Evolutionary conservation across 2,329 filamentous ascomycete genomes (phyloP).

Genomic region (Aspergillus pseudonomiae): DNA sequence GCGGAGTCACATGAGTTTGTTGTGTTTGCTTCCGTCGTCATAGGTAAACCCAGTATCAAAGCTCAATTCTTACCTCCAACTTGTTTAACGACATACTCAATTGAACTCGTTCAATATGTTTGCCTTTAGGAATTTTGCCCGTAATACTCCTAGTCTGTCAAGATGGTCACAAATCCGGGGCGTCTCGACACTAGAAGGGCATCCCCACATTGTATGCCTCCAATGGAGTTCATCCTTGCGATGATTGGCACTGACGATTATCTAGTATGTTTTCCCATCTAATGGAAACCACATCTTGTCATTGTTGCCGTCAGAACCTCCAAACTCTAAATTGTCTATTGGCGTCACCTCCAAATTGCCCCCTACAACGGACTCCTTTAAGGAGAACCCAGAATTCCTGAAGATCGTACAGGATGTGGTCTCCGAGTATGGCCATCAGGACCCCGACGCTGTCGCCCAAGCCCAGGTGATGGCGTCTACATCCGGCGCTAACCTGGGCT

Average conservation of each 20-base stretch:
- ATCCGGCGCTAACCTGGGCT: slow-evolving; percentile 57
- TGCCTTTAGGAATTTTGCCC: slow-evolving; percentile 21
- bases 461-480: slow-evolving; percentile 63
- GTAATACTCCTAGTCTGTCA: slow-evolving; percentile 22
- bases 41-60: slow-evolving; percentile 2
- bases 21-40: slow-evolving; percentile 29
- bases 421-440: slow-evolving; percentile 55
- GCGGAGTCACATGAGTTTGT: slow-evolving; percentile 35
- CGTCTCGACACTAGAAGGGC: slow-evolving; percentile 42
- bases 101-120: slow-evolving; percentile 28
- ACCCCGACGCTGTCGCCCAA: slow-evolving; percentile 61
- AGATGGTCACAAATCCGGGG: slow-evolving; percentile 31
- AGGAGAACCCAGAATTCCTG: slow-evolving; percentile 60
- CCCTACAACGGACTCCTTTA: slow-evolving; percentile 59
- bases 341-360: slow-evolving; percentile 59
- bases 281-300: slow-evolving; percentile 53
- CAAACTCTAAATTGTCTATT: slow-evolving; percentile 56
- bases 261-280: slow-evolving; percentile 53
- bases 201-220: slow-evolving; percentile 43
- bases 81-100: not conserved
- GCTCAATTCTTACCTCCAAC: not conserved
- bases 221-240: not conserved
- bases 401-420: slow-evolving; percentile 60
- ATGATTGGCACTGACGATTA: slow-evolving; percentile 18
- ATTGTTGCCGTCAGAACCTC: slow-evolving; percentile 59